phyloP scores from a whole-genome alignment of 345 rosid species.

The Pelargonium nanum region DNA sequence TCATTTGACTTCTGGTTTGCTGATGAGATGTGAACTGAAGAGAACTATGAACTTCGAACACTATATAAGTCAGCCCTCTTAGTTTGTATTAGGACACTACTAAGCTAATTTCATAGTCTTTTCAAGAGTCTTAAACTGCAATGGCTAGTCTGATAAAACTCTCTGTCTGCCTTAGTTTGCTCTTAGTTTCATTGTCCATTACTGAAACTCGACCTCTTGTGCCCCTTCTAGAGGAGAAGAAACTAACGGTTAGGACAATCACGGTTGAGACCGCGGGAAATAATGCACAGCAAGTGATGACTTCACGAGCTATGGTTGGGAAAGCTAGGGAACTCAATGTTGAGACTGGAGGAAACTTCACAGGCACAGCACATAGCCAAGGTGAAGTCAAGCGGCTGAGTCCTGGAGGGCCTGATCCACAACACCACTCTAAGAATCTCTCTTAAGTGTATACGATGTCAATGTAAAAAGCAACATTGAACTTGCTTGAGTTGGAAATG shows the following conservation, averaged over 20 bases:
- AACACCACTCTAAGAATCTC: constrained; percentile 20
- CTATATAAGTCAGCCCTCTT: neutral
- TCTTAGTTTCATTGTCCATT: neutral
- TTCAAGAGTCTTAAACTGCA: neutral
- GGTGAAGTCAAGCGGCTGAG: constrained; percentile 17
- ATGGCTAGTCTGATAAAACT: neutral
- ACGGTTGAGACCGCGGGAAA: neutral
- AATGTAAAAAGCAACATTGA: neutral
- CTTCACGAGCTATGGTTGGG: too few species aligned
- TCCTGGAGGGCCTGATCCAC: constrained; percentile 36
- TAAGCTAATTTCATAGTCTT: neutral
- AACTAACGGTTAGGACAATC: neutral
- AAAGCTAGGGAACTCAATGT: neutral
- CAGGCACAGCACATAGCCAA: neutral
- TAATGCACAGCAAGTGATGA: too few species aligned
- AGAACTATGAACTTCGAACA: too few species aligned
- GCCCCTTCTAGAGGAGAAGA: neutral
- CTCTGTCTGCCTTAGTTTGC: neutral
- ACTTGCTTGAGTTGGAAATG: neutral
- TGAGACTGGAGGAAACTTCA: neutral
- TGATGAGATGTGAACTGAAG: too few species aligned
- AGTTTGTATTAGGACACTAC: neutral
- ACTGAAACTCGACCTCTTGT: neutral
- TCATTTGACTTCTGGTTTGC: too few species aligned
- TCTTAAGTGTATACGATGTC: neutral